Evolutionary conservation across 176 grass and related monocot genomes (phyloP), one percentile per base, ranked within the genome.

Genomic region (Triticum dicoccoides): DNA sequence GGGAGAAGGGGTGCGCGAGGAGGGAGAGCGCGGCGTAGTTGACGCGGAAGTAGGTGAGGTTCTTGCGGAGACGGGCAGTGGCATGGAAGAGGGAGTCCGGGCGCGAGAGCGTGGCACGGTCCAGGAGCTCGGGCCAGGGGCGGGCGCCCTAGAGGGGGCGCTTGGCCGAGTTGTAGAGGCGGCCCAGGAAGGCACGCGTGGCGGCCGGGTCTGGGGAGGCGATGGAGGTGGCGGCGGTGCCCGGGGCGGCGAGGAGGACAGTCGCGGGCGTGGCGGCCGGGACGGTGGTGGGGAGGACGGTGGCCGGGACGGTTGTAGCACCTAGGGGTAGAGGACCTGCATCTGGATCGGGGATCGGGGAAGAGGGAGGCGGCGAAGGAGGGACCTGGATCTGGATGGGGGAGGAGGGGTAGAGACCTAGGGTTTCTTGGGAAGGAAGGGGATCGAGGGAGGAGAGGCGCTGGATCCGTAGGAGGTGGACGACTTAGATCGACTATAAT

Each of bases 21-120:
- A 30, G 29, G 27, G 27, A 27, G 47, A 77, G 27, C 51, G 97
- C 87, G 80, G 90, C 85, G 87, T 99, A 99, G 92, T 99, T 96
- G 82, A 99, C 89, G 76, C 97, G 94, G 87, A 99, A 99, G 83
- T 99, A 99, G 58, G 75, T 76, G 35, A 96, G 77, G 82, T 99
- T 99, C 47, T 56, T 54, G 45, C 47, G 27, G 45, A 77, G 73
- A 27, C 73, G 73, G 2, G 47, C 8, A 8, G 47, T 77, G 47
- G 73, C 73, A 9, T 77, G 27, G 45, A 47, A 77, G 73, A 77
- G 73, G 73, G 73, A 77, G 15, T 77, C 73, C 47, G 15, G 73
- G 73, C 73, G 27, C 44, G 15, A 30, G 73, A 76, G 73, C 73
- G 45, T 8, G 25, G 73, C 73, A 27, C 73, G 45, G 73, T 76